These are phyloP conservation scores for Picea sitchensis DNA, from an alignment of 75 land plant genomes.

Conservation along the genomic window DNA sequence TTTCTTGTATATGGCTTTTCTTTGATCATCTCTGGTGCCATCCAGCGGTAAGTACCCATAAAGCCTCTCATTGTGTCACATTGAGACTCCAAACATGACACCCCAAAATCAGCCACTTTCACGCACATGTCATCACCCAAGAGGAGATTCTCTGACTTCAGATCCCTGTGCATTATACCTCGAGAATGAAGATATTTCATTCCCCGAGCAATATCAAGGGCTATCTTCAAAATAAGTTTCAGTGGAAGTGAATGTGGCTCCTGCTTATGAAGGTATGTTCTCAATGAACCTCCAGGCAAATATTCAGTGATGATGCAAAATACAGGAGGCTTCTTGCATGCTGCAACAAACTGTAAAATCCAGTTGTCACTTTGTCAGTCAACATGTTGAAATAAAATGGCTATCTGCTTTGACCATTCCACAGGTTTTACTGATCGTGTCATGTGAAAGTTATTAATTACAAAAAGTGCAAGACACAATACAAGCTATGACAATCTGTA, in stretches of 20 bases:
- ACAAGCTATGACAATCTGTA: too few relatives aligned
- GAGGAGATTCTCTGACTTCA: conserved; percentile 72
- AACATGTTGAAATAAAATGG: neutral
- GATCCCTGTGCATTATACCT: conserved; percentile 65
- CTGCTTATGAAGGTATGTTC: conserved; percentile 69
- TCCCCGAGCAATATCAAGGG: conserved; percentile 60
- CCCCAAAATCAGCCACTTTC: conserved; percentile 73
- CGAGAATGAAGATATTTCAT: conserved; percentile 71
- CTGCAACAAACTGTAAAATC: conserved; percentile 69
- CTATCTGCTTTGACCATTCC: too few relatives aligned
- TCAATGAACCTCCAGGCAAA: conserved; percentile 73
- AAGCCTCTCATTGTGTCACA: conserved; percentile 28
- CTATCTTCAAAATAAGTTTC: conserved; percentile 46
- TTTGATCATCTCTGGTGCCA: conserved; percentile 81
- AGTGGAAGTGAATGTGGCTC: conserved; percentile 61
- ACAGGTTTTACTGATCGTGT: too few relatives aligned
- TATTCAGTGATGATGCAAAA: conserved; percentile 88
- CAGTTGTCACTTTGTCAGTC: neutral
- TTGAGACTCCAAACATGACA: conserved; percentile 59
- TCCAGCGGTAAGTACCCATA: conserved; percentile 68
- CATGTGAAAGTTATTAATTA: too few relatives aligned
- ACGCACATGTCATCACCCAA: conserved; percentile 50
- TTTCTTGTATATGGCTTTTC: conserved; percentile 56
- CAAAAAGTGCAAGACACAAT: too few relatives aligned
- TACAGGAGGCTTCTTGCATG: conserved; percentile 80